These are phyloP conservation scores for Globisporangium lucens DNA, from an alignment of 352 stramenopile species.

Conservation along the genomic window DNA sequence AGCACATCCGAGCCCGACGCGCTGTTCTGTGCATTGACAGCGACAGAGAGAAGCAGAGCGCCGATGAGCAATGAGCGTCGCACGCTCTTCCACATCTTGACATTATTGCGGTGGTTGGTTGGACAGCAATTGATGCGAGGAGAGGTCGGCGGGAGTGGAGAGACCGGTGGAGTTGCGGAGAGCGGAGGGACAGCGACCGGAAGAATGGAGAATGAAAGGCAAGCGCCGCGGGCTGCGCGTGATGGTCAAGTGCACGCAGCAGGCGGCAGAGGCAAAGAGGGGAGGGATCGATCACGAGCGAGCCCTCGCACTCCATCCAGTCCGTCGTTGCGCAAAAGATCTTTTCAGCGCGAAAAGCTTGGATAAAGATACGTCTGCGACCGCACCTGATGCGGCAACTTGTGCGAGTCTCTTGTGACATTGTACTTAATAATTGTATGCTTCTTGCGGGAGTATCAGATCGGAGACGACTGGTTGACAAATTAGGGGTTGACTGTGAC, in stretches of 20 bases:
- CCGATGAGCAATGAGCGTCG: slow-evolving; percentile 24
- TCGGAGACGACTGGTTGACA: not conserved
- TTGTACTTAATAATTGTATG: not conserved
- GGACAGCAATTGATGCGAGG: slow-evolving; percentile 9
- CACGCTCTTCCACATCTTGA: slow-evolving; percentile 18
- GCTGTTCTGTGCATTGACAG: slow-evolving; percentile 21
- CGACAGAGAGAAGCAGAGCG: slow-evolving; percentile 18
- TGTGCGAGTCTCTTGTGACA: not conserved
- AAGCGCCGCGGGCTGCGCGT: not conserved
- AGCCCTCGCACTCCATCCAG: not conserved
- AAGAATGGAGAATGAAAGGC: slow-evolving; percentile 6
- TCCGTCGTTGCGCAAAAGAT: slow-evolving; percentile 9
- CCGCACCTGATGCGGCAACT: slow-evolving; percentile 8
- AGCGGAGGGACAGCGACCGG: not conserved
- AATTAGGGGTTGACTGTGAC: slow-evolving; percentile 4
- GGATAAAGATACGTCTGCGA: slow-evolving; percentile 15
- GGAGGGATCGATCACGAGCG: not conserved
- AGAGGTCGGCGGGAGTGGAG: not conserved
- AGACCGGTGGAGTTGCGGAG: not conserved
- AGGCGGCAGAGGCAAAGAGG: not conserved
- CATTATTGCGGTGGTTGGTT: slow-evolving; percentile 4
- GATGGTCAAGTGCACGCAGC: not conserved
- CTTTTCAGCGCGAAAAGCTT: slow-evolving; percentile 19
- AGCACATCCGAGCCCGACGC: slow-evolving; percentile 41
- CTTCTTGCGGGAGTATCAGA: not conserved